Evolutionary conservation across 306 rosid species (phyloP), one percentile per base, ranked within the genome.

Genomic region (Sicyos baderoa): DNA sequence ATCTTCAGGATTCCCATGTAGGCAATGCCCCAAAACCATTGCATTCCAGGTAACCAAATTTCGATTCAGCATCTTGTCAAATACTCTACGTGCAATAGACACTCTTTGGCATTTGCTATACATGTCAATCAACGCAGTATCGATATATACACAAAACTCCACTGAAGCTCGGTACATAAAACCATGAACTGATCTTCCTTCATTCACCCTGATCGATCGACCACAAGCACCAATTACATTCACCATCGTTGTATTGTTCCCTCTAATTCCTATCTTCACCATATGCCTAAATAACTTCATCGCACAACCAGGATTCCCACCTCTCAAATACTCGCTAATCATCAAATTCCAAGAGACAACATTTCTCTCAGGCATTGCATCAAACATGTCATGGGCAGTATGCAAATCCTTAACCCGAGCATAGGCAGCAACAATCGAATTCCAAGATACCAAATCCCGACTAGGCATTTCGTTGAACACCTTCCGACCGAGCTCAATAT

Each of bases 161-260:
- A 18, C 0, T 0, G 70, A 68, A 57, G 73, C 56, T 79, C 86
- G 82, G 49, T 81, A 55, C 10, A 81, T 35, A 62, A 44, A 81
- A 50, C 91, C 95, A 68, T 90, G 97, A 83, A 84, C 83, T 0
- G 97, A 87, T 48, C 85, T 82, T 42, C 95, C 90, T 76, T 90
- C 97, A 22, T 70, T 86, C 70, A 83, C 74, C 51, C 95, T 82
- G 7, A 76, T 87, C 0, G 95, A 82, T 27, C 82, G 80, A 18
- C 88, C 82, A 61, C 90, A 90, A 45, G 95, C 95, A 0, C 83
- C 69, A 10, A 86, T 73, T 68, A 72, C 69, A 45, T 66, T 81
- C 48, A 84, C 95, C 84, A 86, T 42, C 17, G 92, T 84, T 51
- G 81, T 80, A 29, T 54, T 78, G 70, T 79, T 66, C 22, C 86